Conservation (phyloP, 2,329 filamentous ascomycete genomes). For the Aspergillus arachidicola region DNA sequence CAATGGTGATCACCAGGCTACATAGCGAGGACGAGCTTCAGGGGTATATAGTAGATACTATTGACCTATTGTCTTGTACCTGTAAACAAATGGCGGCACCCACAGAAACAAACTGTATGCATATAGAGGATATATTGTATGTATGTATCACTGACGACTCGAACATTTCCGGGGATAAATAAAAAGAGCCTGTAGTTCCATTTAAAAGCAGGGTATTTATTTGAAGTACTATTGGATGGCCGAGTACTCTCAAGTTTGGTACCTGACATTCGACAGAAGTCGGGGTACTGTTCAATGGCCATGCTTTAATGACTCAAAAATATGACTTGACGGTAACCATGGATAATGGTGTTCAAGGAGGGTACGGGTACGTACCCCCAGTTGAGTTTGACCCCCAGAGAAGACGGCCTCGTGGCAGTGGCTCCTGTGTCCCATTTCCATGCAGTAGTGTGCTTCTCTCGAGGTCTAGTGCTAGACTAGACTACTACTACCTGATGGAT, state of each 20-base stretch:
- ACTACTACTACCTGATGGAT: neutral
- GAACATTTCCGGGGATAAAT: neutral
- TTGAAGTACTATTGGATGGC: constrained; percentile 7
- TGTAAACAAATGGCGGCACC: neutral
- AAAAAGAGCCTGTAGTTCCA: neutral
- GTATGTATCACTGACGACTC: neutral
- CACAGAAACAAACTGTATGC: neutral
- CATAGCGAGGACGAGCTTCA: neutral
- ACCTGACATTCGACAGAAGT: constrained; percentile 13
- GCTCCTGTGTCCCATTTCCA: constrained; percentile 9
- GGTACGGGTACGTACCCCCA: neutral
- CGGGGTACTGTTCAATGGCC: neutral
- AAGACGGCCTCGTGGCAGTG: constrained; percentile 32
- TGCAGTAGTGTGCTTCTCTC: constrained; percentile 26
- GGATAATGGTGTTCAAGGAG: constrained; percentile 5
- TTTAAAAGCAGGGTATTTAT: neutral
- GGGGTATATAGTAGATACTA: neutral
- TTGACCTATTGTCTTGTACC: neutral
- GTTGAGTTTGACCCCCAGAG: constrained; percentile 18
- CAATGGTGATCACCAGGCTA: neutral
- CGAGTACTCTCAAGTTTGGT: constrained; percentile 14
- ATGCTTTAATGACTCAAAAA: constrained; percentile 1
- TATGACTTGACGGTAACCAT: constrained; percentile 8
- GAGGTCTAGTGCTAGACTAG: constrained; percentile 25
- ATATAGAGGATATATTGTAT: neutral